phyloP scores from a whole-genome alignment of 2,329 filamentous ascomycete genomes.

The Pseudogymnoascus sp. region DNA sequence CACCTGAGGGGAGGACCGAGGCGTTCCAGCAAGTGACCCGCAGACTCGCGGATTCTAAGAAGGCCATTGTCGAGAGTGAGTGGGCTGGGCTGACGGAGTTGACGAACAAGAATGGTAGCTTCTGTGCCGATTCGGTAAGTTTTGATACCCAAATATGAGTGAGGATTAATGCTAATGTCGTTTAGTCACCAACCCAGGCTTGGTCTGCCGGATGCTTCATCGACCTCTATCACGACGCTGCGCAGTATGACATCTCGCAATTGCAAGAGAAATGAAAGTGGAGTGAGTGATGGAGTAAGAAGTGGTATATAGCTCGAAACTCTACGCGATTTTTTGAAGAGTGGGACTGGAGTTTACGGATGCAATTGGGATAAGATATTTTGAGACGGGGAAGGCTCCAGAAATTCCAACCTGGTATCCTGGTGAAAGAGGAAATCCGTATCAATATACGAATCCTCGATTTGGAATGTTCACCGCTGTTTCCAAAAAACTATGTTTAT shows the following conservation, averaged over 20 bases:
- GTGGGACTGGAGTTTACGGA: background rate
- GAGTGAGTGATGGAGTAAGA: background rate
- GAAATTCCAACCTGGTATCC: background rate
- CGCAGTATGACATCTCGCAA: conserved; percentile 27
- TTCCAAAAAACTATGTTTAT: background rate
- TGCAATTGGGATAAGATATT: background rate
- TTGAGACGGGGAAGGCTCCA: background rate
- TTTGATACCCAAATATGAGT: conserved; percentile 14
- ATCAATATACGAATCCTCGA: background rate
- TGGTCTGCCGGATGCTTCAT: conserved; percentile 95
- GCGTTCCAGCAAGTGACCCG: conserved; percentile 91
- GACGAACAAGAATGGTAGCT: conserved; percentile 79
- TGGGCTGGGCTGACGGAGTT: conserved; percentile 93
- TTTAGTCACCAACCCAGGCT: conserved; percentile 81
- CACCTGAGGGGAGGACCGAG: conserved; percentile 63
- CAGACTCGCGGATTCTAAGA: conserved; percentile 73
- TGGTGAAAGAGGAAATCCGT: background rate
- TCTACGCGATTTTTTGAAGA: background rate
- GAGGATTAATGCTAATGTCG: conserved; percentile 25
- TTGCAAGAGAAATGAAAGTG: conserved; percentile 1
- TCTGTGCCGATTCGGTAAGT: conserved; percentile 81
- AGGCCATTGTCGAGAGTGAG: conserved; percentile 66
- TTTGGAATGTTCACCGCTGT: background rate
- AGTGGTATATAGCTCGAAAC: background rate
- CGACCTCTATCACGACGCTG: conserved; percentile 90